Base-by-base conservation (phyloP, 2,329 filamentous ascomycete species). In the Colletotrichum liriopes region DNA sequence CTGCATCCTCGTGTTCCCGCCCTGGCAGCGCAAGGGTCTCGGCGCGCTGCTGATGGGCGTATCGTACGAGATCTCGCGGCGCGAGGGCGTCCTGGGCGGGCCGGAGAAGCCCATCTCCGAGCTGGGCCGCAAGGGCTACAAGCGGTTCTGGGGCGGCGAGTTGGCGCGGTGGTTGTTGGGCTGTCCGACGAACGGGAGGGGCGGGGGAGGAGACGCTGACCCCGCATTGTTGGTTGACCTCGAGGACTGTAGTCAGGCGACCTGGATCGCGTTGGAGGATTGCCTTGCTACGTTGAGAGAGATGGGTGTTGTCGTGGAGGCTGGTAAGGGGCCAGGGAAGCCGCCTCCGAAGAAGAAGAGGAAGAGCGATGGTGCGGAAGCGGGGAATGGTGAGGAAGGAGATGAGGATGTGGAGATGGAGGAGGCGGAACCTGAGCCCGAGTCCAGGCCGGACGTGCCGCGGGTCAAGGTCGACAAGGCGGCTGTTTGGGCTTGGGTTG, bases 1-100 rank as follows among this genome's bases (percentile, higher is more conserved):
- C 1, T 99, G 96, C 80, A 99, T 99, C 76, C 87, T 98, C 8
- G 90, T 98, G 20, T 98, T 98, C 78, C 96, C 96, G 1, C 96
- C 96, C 0, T 98, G 96, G 91, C 96, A 98, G 82, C 92, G 93
- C 74, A 95, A 94, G 75, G 95, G 96, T 1, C 88, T 98, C 0
- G 96, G 96, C 0, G 91, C 94, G 63, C 85, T 98, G 62, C 87
- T 99, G 41, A 98, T 99, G 91, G 95, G 94, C 6, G 91, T 96
- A 2, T 97, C 94, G 47, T 99, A 99, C 82, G 95, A 96, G 81
- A 92, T 99, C 58, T 96, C 95, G 26, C 90, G 92, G 59, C 90
- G 93, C 67, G 95, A 98, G 79, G 91, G 92, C 8, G 87, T 96
- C 54, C 88, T 98, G 37, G 96, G 96, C 45, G 96, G 96, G 0